Percentiles rank a stretch among this genome's conserved stretches.
These are phyloP conservation scores for Psilocybe sp. DNA, from an alignment of 768 basidiomycete genomes.

Conservation along the genomic window DNA sequence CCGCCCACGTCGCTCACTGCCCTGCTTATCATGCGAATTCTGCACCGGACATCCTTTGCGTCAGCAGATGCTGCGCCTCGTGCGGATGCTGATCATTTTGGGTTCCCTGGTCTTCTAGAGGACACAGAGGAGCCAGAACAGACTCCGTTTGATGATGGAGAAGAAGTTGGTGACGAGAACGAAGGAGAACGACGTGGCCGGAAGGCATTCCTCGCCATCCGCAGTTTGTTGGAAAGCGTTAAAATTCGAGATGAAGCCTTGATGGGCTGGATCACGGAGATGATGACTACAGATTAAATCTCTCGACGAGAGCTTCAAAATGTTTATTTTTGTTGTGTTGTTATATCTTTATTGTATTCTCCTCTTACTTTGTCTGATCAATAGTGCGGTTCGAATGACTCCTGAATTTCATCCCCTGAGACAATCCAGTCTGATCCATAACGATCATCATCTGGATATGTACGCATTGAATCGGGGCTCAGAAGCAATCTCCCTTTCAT, in stretches of 20 bases:
- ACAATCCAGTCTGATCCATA: slow-evolving; percentile 30
- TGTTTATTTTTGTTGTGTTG: background rate
- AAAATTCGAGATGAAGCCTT: slow-evolving; percentile 59
- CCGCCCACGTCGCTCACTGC: slow-evolving; percentile 77
- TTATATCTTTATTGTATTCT: background rate
- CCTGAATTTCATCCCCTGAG: background rate
- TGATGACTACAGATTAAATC: slow-evolving; percentile 24
- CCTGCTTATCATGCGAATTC: slow-evolving; percentile 76
- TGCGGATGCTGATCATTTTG: slow-evolving; percentile 82
- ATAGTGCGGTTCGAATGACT: too few species aligned
- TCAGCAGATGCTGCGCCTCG: slow-evolving; percentile 66
- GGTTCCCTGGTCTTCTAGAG: slow-evolving; percentile 81
- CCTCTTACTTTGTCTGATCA: background rate
- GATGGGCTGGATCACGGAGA: slow-evolving; percentile 42
- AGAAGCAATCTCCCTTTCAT: slow-evolving; percentile 34
- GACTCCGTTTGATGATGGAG: slow-evolving; percentile 41
- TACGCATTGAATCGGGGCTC: slow-evolving; percentile 37
- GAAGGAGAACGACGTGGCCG: slow-evolving; percentile 74
- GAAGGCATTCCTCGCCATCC: slow-evolving; percentile 63
- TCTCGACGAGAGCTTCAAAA: too few species aligned
- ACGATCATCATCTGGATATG: slow-evolving; percentile 48
- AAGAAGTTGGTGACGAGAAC: slow-evolving; percentile 47
- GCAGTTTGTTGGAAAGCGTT: slow-evolving; percentile 61
- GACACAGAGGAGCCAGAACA: slow-evolving; percentile 68
- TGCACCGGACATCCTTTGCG: slow-evolving; percentile 79